A percentile compares a stretch with the other conserved stretches of the same genome.
These are phyloP conservation scores for Candolleomyces efflorescens DNA, from an alignment of 768 basidiomycete species.

Conservation along the genomic window DNA sequence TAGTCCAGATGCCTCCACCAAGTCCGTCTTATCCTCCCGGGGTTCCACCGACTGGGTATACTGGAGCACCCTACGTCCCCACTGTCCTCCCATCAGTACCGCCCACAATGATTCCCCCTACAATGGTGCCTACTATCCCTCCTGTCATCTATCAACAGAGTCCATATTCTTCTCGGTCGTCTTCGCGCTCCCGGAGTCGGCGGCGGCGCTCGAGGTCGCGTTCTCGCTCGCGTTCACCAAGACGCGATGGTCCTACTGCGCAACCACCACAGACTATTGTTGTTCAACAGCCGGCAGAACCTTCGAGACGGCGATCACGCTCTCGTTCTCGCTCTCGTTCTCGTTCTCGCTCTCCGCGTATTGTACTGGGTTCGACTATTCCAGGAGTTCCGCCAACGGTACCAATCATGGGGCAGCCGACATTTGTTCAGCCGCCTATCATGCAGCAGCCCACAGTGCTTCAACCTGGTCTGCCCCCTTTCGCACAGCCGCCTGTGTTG, in stretches of 20 bases:
- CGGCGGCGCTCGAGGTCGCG: slow-evolving; percentile 1
- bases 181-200: slow-evolving; percentile 12
- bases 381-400: slow-evolving; percentile 6
- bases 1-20: no score
- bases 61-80: no score
- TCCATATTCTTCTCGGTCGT: neutral
- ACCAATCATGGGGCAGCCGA: slow-evolving; percentile 3
- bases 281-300: slow-evolving; percentile 14
- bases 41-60: no score
- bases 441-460: neutral
- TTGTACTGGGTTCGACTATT: slow-evolving; percentile 11
- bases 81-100: neutral
- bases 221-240: slow-evolving; percentile 1
- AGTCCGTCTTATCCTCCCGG: no score
- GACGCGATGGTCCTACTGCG: neutral
- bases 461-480: neutral
- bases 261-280: slow-evolving; percentile 9
- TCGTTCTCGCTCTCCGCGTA: slow-evolving; percentile 21
- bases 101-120: slow-evolving; percentile 8
- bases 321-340: slow-evolving; percentile 18
- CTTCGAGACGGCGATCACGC: slow-evolving; percentile 11
- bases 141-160: neutral
- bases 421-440: neutral
- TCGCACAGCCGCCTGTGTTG: neutral
- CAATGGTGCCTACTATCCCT: slow-evolving; percentile 1